phyloP scores from a whole-genome alignment of 192 early-diverging fungal genomes.

The Umbelopsis sp. region DNA sequence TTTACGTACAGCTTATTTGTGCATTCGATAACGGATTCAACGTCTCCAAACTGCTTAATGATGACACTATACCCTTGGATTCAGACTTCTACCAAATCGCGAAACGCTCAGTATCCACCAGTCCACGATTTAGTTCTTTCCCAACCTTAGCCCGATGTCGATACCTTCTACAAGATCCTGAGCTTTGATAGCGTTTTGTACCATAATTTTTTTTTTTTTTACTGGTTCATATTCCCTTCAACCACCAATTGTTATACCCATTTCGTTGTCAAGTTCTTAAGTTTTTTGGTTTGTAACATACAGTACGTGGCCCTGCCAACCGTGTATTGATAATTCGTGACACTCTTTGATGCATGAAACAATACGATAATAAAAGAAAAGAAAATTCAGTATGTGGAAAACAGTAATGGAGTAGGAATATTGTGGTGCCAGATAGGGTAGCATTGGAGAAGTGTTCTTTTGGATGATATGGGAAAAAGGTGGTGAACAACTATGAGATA shows the following conservation, averaged over 20 bases:
- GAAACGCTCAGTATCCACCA: background rate
- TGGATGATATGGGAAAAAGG: too few species aligned
- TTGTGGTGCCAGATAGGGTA: background rate
- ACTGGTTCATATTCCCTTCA: background rate
- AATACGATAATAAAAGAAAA: background rate
- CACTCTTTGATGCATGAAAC: background rate
- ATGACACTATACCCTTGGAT: background rate
- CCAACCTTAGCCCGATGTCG: background rate
- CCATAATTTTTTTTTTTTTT: background rate
- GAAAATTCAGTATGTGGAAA: background rate
- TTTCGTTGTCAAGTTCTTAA: background rate
- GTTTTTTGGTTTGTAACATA: background rate
- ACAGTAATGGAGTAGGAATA: background rate
- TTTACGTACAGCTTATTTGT: background rate
- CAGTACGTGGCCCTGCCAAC: constrained; percentile 14
- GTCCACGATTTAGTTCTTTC: background rate
- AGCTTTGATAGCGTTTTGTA: background rate
- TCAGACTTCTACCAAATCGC: background rate
- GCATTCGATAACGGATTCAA: background rate
- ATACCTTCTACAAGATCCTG: background rate
- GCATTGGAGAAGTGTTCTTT: too few species aligned
- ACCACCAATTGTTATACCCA: background rate
- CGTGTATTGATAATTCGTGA: background rate
- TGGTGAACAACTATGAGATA: background rate
- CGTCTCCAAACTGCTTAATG: background rate